A percentile compares a stretch with the other conserved stretches of the same genome.
These are phyloP conservation scores for Saturnispora dispora DNA, from an alignment of 805 yeast genomes.

Conservation along the genomic window DNA sequence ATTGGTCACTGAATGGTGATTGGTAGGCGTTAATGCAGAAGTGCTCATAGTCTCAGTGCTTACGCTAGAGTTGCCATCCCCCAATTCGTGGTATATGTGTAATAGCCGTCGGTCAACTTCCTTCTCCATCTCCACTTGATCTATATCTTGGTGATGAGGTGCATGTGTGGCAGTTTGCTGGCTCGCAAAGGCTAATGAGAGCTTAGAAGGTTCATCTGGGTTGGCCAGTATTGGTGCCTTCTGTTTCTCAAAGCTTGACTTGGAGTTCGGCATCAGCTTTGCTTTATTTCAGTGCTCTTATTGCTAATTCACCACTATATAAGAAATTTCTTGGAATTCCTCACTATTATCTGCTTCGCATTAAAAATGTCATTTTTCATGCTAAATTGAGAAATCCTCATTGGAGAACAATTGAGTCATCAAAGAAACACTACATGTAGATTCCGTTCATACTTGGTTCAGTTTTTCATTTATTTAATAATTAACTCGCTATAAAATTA, in stretches of 20 bases:
- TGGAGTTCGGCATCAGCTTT: background rate
- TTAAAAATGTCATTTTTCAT: background rate
- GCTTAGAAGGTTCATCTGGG: slow-evolving; percentile 16
- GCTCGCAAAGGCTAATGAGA: slow-evolving; percentile 22
- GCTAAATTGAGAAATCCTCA: background rate
- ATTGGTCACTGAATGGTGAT: slow-evolving; percentile 5
- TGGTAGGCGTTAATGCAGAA: background rate
- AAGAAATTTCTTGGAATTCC: background rate
- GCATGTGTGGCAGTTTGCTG: slow-evolving; percentile 10
- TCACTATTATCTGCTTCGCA: background rate
- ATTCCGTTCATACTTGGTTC: background rate
- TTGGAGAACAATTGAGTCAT: background rate
- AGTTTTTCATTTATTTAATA: background rate
- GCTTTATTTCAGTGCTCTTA: background rate
- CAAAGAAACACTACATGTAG: background rate
- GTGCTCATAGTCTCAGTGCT: background rate
- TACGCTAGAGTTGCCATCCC: background rate
- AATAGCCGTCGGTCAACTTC: slow-evolving; percentile 17
- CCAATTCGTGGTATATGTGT: background rate
- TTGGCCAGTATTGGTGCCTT: slow-evolving; percentile 10
- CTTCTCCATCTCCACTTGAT: slow-evolving; percentile 19
- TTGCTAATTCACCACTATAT: background rate
- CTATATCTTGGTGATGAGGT: slow-evolving; percentile 13
- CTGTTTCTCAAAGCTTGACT: background rate
- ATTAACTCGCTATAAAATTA: slow-evolving; percentile 2